Base-by-base conservation (phyloP, 2,329 filamentous ascomycete genomes). In the Trichoderma atroviride region DNA sequence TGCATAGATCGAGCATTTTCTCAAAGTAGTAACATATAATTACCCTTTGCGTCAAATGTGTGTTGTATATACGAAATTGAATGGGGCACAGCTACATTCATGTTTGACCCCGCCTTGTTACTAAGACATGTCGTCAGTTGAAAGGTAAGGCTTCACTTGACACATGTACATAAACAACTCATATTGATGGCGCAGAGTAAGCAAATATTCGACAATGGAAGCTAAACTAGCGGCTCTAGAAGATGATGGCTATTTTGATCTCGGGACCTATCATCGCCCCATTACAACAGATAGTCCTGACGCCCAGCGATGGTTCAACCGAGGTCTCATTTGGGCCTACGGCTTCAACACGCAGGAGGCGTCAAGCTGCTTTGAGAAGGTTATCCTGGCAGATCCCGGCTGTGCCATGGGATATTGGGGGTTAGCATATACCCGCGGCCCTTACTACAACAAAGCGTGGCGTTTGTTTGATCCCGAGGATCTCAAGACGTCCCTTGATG, bases 381-480 rank as follows among this genome's bases (percentile, higher is more conserved):
- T 87, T 5, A 83, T 87, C 37, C 76, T 78, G 1, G 75, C 82
- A 52, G 89, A 92, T 72, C 74, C 80, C 0, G 74, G 78, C 1
- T 91, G 87, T 70, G 82, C 85, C 16, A 86, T 91, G 79, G 88
- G 86, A 1, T 85, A 89, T 72, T 92, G 89, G 89, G 89, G 89
- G 0, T 77, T 90, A 4, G 88, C 91, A 0, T 93, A 90, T 76
- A 83, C 89, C 1, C 79, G 91, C 0, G 91, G 91, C 0, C 91
- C 91, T 0, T 93, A 93, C 75, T 88, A 88, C 75, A 86, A 94
- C 80, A 92, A 93, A 74, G 87, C 91, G 0, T 93, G 91, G 91
- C 57, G 50, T 24, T 13, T 33, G n/a, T 69, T 63, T 29, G 66
- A 61, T 22, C 31, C 47, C 16, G 22, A 62, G 13, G 66, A 69